A percentile compares a stretch with the other conserved stretches of the same genome.
Evolutionary conservation across 139 green algal genomes (phyloP).

Genomic region (Chlorella ohadii): DNA sequence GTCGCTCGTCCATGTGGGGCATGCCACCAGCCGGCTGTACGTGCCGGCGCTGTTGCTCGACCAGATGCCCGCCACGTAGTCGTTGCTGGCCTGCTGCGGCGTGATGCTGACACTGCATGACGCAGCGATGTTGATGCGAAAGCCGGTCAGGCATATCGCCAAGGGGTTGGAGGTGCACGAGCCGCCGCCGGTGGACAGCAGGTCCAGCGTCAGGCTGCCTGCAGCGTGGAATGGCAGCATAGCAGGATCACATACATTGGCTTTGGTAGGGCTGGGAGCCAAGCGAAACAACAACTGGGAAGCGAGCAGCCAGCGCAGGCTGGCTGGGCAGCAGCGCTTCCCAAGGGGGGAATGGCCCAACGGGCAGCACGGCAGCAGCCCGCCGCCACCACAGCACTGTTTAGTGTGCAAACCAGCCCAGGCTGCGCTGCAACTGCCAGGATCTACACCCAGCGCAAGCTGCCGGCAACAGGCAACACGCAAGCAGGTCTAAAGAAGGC

Average conservation of each 20-base stretch:
- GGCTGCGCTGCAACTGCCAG: no score
- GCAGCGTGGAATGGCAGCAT: not conserved
- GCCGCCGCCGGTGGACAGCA: not conserved
- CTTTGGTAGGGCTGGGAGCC: no score
- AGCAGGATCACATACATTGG: not conserved
- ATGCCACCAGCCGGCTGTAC: not conserved
- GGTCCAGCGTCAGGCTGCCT: slow-evolving; percentile 17
- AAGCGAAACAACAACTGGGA: no score
- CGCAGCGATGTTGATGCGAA: not conserved
- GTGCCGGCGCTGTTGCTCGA: slow-evolving; percentile 16
- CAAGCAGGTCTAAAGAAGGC: no score
- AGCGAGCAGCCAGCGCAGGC: no score
- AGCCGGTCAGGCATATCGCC: slow-evolving; percentile 5
- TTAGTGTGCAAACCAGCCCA: no score
- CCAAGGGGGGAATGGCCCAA: no score
- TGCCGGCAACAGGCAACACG: no score
- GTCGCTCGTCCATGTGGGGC: not conserved
- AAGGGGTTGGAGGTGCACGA: not conserved
- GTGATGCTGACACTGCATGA: not conserved
- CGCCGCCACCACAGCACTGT: no score
- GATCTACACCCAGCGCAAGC: no score
- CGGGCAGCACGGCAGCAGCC: no score
- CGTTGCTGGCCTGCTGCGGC: not conserved
- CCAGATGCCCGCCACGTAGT: slow-evolving; percentile 12
- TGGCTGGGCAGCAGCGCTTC: no score